Evolutionary conservation across 169 alveolate species (phyloP), one percentile per base, ranked within the genome.

Genomic region (Babesia sp.): DNA sequence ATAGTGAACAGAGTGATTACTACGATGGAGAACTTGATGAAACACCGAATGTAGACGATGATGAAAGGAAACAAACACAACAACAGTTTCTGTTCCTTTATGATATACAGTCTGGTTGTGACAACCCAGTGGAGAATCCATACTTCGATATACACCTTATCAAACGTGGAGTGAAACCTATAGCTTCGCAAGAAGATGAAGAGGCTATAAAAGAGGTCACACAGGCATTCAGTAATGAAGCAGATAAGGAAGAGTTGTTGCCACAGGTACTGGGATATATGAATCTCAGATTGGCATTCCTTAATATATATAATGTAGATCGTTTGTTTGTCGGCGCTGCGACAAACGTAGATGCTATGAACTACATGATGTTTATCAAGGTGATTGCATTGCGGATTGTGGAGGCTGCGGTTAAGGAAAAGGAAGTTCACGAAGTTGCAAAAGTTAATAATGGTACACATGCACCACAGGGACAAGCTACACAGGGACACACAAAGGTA

Each of bases 201-300:
- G 82, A 69, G 2, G 78, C 87, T 41, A 70, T 79, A 45, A 79
- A 57, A 26, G 78, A 79, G 48, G 87, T 79, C 36, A 79, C 87
- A 26, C 53, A 79, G 58, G 78, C 87, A 18, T 71, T 79, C 16
- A 28, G 74, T 42, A 69, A 37, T 20, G 87, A 79, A 36, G 7
- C 66, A 37, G 87, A 79, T 68, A 59, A 45, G 42, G 87, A 79
- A 46, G 87, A 79, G 45, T 42, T 79, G 71, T 54, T 79, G 37
- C 87, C 87, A 42, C 87, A 69, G 50, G 78, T 79, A 18, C 64
- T 79, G 55, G 53, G 83, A 2, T 79, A 79, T 71, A 79, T 79
- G 64, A 79, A 79, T 56, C 61, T 79, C 28, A 44, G 87, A 31
- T 51, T 79, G 56, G 87, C 87, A 4, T 79, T 79, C 77, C 71